Evolutionary conservation across 1,284 basidiomycete genomes (phyloP), one percentile per base, ranked within the genome.

Genomic region (Moesziomyces antarcticus): DNA sequence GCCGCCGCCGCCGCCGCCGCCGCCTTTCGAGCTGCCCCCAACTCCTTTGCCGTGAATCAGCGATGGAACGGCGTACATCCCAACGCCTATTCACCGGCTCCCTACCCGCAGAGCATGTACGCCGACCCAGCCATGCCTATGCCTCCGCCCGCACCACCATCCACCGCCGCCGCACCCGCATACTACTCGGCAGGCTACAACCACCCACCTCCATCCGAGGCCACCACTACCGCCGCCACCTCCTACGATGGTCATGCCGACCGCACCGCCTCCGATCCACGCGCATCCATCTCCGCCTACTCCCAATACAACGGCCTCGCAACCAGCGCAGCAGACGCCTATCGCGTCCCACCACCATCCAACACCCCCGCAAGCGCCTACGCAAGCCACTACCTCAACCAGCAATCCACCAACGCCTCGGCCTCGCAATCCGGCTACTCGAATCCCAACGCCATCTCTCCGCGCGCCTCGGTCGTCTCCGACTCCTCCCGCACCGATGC

Each of bases 291-390:
- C 1, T 63, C 65, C 11, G 48, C 56, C 52, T 64, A 48, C 25
- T 56, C 61, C 16, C 54, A 64, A 25, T 65, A 65, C 65, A 55
- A 56, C n/a, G 60, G 54, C 27, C 60, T 49, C 16, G 50, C 54
- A n/a, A 48, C 48, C 45, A 74, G 62, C 46, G 69, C 69, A 43
- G 65, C 69, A 10, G 73, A 75, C 22, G 57, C 62, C 4, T 74
- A 69, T 18, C 69, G 69, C 18, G 51, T 30, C 25, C 43, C 64
- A 3, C 11, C 55, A 3, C 20, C 48, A 7, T 56, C 59, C 30
- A 20, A 54, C 16, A 68, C 69, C 5, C 61, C 64, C 2, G 65
- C 69, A 21, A 75, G 69, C 50, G 56, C 64, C 11, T 72, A 72
- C 43, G 73, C 73, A 18, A 68, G 58, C 37, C 56, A 63, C 25